Base-by-base conservation (phyloP, 1,284 basidiomycete species). In the Somion occarium region DNA sequence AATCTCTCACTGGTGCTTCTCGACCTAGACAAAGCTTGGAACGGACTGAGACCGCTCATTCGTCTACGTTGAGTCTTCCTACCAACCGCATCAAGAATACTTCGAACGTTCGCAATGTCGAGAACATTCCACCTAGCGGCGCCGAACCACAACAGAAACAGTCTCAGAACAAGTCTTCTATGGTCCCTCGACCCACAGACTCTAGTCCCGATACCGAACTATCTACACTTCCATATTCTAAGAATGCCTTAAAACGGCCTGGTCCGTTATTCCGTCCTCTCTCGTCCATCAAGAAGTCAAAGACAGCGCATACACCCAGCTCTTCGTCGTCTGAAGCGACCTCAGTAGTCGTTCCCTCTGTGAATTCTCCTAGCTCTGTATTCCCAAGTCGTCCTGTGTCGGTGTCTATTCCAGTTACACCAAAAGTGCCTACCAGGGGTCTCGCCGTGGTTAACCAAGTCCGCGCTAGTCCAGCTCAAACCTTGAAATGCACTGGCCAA, bases 401-500 rank as follows among this genome's bases (percentile, higher is more conserved):
- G 34, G 34, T n/a, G n/a, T 11, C n/a, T n/a, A 11, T n/a, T 37
- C n/a, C 34, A 11, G 34, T 11, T 11, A 11, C 11, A 37, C 11
- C 34, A 37, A 37, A 37, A n/a, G 34, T 37, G 11, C n/a, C 34
- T 11, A 11, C 34, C n/a, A 11, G 11, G 11, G 34, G n/a, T 18
- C 39, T 9, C 5, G n/a, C 20, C 39, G 15, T 42, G 9, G 9
- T 42, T 7, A 42, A 22, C 39, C 20, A 9, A 42, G 19, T 42
- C 5, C 34, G 34, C n/a, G 11, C n/a, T 7, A 42, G 9, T 42
- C 39, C 39, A n/a, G 18, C n/a, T n/a, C 39, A 42, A 42, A 42
- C 20, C 5, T 22, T 18, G 20, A 18, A n/a, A 42, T n/a, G 9
- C 39, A 18, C 9, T 18, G 18, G 15, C 9, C 7, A 68, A 54